phyloP scores from a whole-genome alignment of 2,329 filamentous ascomycete species.

The Diaporthe ilicicola region DNA sequence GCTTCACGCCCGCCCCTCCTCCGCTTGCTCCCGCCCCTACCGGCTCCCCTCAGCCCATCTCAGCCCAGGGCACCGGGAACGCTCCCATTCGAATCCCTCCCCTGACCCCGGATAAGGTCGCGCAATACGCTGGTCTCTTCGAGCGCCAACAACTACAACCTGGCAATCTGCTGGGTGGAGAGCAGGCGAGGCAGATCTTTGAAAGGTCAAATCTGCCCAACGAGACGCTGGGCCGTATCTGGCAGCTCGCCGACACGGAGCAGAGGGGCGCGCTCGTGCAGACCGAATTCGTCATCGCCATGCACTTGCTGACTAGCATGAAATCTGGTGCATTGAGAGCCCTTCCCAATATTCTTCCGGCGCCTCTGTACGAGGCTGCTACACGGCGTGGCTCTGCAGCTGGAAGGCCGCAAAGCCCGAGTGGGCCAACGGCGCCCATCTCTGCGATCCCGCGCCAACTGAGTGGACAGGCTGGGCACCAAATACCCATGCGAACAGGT shows the following conservation, averaged over 20 bases:
- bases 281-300: conserved; percentile 96
- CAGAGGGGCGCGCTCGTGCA: conserved; percentile 86
- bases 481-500: conserved; percentile 69
- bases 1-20: conserved; percentile 63
- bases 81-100: conserved; percentile 87
- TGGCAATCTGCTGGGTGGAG: conserved; percentile 78
- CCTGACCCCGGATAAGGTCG: conserved; percentile 85
- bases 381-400: conserved; percentile 68
- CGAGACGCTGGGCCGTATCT: conserved; percentile 91
- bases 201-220: conserved; percentile 91
- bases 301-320: conserved; percentile 94
- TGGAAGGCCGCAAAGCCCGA: conserved; percentile 58
- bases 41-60: conserved; percentile 44
- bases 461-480: conserved; percentile 64
- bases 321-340: conserved; percentile 83
- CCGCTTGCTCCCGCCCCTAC: conserved; percentile 54
- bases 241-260: conserved; percentile 93
- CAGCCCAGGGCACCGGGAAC: conserved; percentile 67
- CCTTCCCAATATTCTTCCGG: conserved; percentile 82
- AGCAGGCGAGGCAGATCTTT: conserved; percentile 92
- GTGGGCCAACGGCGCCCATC: conserved; percentile 58
- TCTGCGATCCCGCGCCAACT: conserved; percentile 84
- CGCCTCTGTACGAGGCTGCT: conserved; percentile 89
- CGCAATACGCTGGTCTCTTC: conserved; percentile 89
- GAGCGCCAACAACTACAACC: conserved; percentile 84